Evolutionary conservation across 176 grass and related monocot species (phyloP).

Genomic region (Miscanthus lutarioriparius): DNA sequence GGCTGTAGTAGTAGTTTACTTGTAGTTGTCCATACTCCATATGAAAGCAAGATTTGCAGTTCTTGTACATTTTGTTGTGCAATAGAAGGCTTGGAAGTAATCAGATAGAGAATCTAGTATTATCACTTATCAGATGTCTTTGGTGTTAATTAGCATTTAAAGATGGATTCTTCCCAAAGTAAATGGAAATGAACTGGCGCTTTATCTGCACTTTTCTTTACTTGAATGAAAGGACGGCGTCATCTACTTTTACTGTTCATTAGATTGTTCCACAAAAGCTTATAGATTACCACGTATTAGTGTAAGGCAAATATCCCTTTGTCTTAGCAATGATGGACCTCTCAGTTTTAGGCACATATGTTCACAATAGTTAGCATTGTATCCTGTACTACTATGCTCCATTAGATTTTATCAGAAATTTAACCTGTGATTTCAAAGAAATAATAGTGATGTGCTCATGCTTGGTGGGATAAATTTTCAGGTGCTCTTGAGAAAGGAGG

Average conservation of each 20-base stretch:
- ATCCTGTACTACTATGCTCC: not conserved
- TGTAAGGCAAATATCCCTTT: not conserved
- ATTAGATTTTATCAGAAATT: not conserved
- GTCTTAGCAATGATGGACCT: not conserved
- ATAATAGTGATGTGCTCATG: not conserved
- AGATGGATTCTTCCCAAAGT: not conserved
- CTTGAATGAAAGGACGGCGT: not conserved
- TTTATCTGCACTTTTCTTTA: constrained; percentile 5
- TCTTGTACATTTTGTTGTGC: constrained; percentile 2
- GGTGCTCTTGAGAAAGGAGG: constrained; percentile 79
- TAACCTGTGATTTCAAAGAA: not conserved
- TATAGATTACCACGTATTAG: not conserved
- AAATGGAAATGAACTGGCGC: not conserved
- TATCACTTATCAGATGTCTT: not conserved
- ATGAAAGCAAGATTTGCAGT: not conserved
- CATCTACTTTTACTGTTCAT: not conserved
- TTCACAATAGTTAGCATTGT: not conserved
- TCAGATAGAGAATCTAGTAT: not conserved
- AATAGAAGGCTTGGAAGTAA: constrained; percentile 16
- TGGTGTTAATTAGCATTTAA: not conserved
- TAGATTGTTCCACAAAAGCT: not conserved
- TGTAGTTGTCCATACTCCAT: not conserved
- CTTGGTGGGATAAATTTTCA: constrained; percentile 33
- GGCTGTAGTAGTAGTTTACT: not conserved
- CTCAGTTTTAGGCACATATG: not conserved